These are phyloP conservation scores for Discostella stelligera DNA, from an alignment of 352 stramenopile species.

Conservation along the genomic window DNA sequence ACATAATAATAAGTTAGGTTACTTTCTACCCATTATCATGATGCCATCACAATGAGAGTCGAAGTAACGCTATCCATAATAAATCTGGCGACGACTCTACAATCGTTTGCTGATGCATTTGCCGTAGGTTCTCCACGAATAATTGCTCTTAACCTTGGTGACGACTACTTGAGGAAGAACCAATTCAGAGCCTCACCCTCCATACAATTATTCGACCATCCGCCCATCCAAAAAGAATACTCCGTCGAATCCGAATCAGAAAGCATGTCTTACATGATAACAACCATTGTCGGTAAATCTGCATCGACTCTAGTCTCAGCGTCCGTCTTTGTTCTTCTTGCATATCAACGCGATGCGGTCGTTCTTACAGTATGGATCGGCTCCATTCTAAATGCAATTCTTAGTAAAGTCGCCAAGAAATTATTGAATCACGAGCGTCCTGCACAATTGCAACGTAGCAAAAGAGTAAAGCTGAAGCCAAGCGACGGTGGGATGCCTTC, in stretches of 20 bases:
- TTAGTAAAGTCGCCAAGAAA: slow-evolving; percentile 71
- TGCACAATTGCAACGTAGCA: slow-evolving; percentile 19
- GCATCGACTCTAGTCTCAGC: slow-evolving; percentile 68
- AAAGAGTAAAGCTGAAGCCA: slow-evolving; percentile 56
- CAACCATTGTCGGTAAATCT: slow-evolving; percentile 54
- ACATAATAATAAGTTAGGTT: too few species aligned
- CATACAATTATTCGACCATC: slow-evolving; percentile 3
- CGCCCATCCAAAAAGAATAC: not conserved
- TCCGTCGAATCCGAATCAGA: slow-evolving; percentile 8
- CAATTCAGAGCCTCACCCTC: not conserved
- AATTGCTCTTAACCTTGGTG: not conserved
- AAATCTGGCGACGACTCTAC: not conserved
- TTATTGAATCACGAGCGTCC: slow-evolving; percentile 70
- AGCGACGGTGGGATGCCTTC: slow-evolving; percentile 78
- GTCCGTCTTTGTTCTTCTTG: slow-evolving; percentile 69
- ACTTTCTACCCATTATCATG: too few species aligned
- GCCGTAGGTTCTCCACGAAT: not conserved
- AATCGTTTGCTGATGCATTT: slow-evolving; percentile 1
- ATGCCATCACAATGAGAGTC: too few species aligned
- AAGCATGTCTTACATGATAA: slow-evolving; percentile 14
- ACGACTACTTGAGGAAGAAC: not conserved
- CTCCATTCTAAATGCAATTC: slow-evolving; percentile 70
- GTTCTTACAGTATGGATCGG: slow-evolving; percentile 74
- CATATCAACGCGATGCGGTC: slow-evolving; percentile 62
- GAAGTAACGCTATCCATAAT: not conserved